Evolutionary conservation across 106 monocot genomes (phyloP).

Genomic region (Allium fistulosum): DNA sequence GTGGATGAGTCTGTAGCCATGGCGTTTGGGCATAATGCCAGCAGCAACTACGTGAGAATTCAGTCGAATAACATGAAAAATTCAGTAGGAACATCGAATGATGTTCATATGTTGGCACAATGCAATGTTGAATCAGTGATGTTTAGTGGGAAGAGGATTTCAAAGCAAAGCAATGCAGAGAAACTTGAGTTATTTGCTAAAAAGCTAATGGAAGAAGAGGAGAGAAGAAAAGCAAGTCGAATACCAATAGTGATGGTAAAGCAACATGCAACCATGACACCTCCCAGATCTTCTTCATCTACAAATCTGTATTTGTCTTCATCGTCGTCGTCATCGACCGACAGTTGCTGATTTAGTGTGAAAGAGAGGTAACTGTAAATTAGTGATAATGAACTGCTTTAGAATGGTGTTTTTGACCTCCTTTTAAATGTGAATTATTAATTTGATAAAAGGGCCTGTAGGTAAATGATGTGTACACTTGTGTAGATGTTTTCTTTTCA

Average conservation of each 20-base stretch:
- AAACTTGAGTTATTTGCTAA: constrained; percentile 4
- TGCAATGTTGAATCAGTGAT: constrained; percentile 17
- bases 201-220: constrained; percentile 9
- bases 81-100: constrained; percentile 1
- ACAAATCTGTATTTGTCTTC: neutral
- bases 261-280: neutral
- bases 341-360: too few species aligned
- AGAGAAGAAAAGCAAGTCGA: constrained; percentile 1
- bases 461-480: too few species aligned
- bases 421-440: too few species aligned
- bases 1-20: constrained; percentile 3
- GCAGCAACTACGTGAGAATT: neutral
- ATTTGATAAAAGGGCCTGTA: too few species aligned
- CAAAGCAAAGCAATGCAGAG: constrained; percentile 7
- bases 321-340: too few species aligned
- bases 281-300: constrained; percentile 11
- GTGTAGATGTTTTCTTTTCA: too few species aligned
- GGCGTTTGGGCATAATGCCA: neutral
- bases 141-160: constrained; percentile 15
- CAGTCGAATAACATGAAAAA: neutral
- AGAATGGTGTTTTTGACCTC: too few species aligned
- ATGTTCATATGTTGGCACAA: constrained; percentile 1
- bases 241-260: constrained; percentile 11
- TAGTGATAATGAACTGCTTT: too few species aligned
- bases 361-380: too few species aligned